phyloP scores from a whole-genome alignment of 2,329 filamentous ascomycete genomes.

The Lachnellula willkommii region DNA sequence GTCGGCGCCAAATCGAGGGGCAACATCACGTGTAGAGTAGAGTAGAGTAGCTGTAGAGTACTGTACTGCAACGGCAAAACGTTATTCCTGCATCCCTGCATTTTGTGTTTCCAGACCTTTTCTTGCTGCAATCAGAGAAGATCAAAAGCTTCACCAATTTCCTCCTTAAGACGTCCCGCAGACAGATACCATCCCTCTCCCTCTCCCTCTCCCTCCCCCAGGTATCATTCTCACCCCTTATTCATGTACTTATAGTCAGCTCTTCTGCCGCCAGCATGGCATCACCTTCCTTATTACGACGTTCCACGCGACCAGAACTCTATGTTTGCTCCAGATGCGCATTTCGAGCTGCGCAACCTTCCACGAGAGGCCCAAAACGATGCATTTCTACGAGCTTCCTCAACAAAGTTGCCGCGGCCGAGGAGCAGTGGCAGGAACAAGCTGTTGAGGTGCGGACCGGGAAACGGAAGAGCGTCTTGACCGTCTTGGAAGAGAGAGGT shows the following conservation, averaged over 20 bases:
- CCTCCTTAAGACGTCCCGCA: neutral
- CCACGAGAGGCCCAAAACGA: constrained; percentile 17
- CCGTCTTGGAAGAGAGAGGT: constrained; percentile 64
- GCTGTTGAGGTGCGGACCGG: constrained; percentile 47
- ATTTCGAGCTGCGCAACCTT: constrained; percentile 19
- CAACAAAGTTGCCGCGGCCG: constrained; percentile 27
- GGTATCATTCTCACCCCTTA: neutral
- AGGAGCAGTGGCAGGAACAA: constrained; percentile 42
- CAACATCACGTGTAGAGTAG: neutral
- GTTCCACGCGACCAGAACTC: constrained; percentile 17
- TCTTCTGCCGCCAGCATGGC: constrained; percentile 24
- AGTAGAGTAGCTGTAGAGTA: too few species aligned
- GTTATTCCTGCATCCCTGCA: neutral
- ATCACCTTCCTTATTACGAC: constrained; percentile 24
- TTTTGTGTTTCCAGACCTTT: neutral
- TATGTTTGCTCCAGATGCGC: constrained; percentile 30
- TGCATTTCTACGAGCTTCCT: constrained; percentile 34
- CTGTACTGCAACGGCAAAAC: neutral
- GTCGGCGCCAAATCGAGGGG: neutral
- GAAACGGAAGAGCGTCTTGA: constrained; percentile 50
- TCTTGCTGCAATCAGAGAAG: neutral
- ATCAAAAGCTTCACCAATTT: constrained; percentile 4
- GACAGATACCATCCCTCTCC: too few species aligned
- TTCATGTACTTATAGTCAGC: neutral
- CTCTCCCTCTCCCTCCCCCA: neutral